These are phyloP conservation scores for Lepidium didymum DNA, from an alignment of 345 rosid species.

Conservation along the genomic window DNA sequence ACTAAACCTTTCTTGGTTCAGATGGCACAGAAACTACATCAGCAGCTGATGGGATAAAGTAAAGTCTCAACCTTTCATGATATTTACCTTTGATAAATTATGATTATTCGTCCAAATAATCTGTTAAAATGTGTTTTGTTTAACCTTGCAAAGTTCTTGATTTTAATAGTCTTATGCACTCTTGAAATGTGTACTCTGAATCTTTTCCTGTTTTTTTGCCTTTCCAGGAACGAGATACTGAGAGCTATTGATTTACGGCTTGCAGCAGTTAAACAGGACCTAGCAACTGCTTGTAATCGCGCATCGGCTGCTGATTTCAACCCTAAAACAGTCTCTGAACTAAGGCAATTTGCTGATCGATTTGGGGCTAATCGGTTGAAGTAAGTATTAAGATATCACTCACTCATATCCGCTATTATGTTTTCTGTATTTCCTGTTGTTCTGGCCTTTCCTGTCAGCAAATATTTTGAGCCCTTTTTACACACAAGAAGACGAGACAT, in stretches of 20 bases:
- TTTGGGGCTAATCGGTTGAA: constrained; percentile 86
- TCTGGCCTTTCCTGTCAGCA: constrained; percentile 1
- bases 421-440: neutral
- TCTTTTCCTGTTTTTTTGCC: neutral
- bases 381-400: constrained; percentile 47
- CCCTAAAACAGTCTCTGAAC: constrained; percentile 57
- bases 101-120: neutral
- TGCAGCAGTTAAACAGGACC: constrained; percentile 72
- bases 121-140: neutral
- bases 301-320: constrained; percentile 90
- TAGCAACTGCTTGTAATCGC: constrained; percentile 61
- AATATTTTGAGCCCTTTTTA: neutral
- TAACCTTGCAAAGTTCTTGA: neutral
- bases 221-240: constrained; percentile 80
- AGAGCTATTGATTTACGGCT: constrained; percentile 95
- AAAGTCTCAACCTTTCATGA: constrained; percentile 24
- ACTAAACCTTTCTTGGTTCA: constrained; percentile 41
- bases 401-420: neutral
- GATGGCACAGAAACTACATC: constrained; percentile 43
- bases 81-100: neutral
- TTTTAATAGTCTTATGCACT: neutral
- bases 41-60: constrained; percentile 89
- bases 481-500: constrained; percentile 8
- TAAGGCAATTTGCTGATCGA: constrained; percentile 68
- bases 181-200: no score